Evolutionary conservation across 2,329 filamentous ascomycete genomes (phyloP), one percentile per base, ranked within the genome.

Genomic region (Pezizomycotina sp.): DNA sequence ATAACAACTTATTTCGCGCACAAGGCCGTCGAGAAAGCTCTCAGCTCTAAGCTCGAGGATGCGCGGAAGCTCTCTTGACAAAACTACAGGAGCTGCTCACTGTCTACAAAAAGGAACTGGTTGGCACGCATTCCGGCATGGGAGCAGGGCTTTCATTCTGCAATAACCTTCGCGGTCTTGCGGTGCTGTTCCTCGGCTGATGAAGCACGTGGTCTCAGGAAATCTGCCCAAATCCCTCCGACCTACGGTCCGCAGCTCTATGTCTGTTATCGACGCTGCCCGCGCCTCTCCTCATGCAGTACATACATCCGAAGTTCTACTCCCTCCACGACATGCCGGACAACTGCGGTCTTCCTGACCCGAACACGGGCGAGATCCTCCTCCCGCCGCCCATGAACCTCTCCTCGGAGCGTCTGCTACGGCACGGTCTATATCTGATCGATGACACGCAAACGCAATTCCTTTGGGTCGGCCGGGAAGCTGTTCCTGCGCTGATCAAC

Each of bases 361-460:
- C 76, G 20, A 71, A 79, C 54, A 92, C 81, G 2, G 84, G 82
- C 51, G 80, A 91, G 52, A 93, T 92, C 46, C 68, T 81, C 31
- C 72, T 98, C 36, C 89, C 89, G 15, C 81, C 80, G 4, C 66
- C 80, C 0, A 51, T 81, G 52, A 93, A 93, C 57, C 67, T 95
- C 39, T 83, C 82, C 3, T 92, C 84, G 1, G 82, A 86, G 57
- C 72, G 78, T 29, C 69, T 98, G 31, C 80, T 82, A 3, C 71
- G 83, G 1, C 92, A 91, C 54, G 89, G 89, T 18, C 63, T 98
- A 12, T 98, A 98, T 58, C 69, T 98, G 39, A 89, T 98, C 51
- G 89, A 98, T 52, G 89, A 98, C 53, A 84, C 84, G 2, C 86
- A 93, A 59, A 93, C 82, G 4, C 89, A 98, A 56, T 98, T 98